These are phyloP conservation scores for Arthrocladium fulminans DNA, from an alignment of 2,329 filamentous ascomycete genomes.

Conservation along the genomic window DNA sequence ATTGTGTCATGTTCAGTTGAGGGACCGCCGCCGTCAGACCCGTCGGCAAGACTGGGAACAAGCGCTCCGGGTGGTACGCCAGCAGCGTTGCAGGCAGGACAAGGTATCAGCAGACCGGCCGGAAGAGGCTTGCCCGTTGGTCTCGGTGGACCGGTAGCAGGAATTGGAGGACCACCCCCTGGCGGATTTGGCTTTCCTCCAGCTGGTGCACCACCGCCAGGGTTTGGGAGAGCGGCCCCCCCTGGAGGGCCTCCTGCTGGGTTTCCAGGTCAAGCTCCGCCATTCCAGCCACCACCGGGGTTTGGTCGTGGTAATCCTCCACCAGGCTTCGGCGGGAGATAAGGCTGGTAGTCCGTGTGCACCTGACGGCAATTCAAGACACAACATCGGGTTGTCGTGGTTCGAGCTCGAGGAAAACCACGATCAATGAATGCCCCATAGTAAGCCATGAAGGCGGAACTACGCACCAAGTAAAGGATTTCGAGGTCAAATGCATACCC, in stretches of 20 bases:
- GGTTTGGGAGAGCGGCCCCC: slow-evolving; percentile 44
- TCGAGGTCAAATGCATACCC: too few relatives aligned
- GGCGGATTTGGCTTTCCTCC: slow-evolving; percentile 45
- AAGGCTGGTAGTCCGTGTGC: slow-evolving; percentile 25
- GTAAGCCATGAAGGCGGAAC: too few relatives aligned
- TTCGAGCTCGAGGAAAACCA: too few relatives aligned
- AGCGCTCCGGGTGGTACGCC: slow-evolving; percentile 56
- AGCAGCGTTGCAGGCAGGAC: slow-evolving; percentile 63
- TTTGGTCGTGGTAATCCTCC: slow-evolving; percentile 31
- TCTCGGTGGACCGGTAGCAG: slow-evolving; percentile 78
- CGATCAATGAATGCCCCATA: too few relatives aligned
- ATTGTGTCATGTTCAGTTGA: slow-evolving; percentile 94
- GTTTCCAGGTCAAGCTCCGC: slow-evolving; percentile 8
- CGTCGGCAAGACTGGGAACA: slow-evolving; percentile 77
- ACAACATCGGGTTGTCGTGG: too few relatives aligned
- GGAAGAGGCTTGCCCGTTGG: slow-evolving; percentile 77
- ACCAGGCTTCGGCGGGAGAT: slow-evolving; percentile 38
- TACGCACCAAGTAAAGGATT: too few relatives aligned
- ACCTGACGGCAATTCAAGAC: not conserved
- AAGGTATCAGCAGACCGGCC: slow-evolving; percentile 83
- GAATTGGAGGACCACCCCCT: slow-evolving; percentile 67
- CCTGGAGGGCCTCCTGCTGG: slow-evolving; percentile 22
- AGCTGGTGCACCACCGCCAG: slow-evolving; percentile 42
- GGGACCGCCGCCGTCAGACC: slow-evolving; percentile 88
- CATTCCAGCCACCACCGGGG: slow-evolving; percentile 13